Evolutionary conservation across 1,139 yeast genomes (phyloP), one percentile per base, ranked within the genome.

Genomic region (Blastobotrys aristatus): DNA sequence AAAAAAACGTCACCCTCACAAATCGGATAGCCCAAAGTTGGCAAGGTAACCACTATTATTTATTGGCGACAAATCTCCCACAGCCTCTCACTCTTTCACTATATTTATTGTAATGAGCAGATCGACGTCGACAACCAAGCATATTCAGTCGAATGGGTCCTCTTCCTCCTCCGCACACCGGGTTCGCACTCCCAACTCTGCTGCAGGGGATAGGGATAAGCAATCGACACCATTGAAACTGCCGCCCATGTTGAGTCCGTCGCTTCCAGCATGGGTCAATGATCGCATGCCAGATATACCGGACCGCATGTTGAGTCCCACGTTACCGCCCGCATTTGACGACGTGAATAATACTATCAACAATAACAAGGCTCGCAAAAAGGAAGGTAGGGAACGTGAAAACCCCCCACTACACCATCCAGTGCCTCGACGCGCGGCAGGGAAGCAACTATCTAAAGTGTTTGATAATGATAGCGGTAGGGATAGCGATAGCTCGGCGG

Each of bases 221-320:
- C 13, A 26, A 26, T 30, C 17, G 33, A 30, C 17, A 20, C 5
- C 13, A 6, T 33, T 33, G 16, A 16, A 29, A 8, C 65, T 72
- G 29, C 69, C 69, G 29, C 66, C 67, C 4, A 58, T 64, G 63
- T 56, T 65, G 42, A 63, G 67, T 45, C 69, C 69, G 7, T 63
- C 69, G 13, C 54, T 64, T 27, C 68, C 68, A 11, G 50, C 62
- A 3, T 60, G 64, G 64, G 56, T 55, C 16, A 61, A 57, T 20
- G 59, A 55, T 13, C 21, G 50, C 29, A 43, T 49, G 34, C 50
- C 46, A 4, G 43, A 44, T 36, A 46, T 46, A 17, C 67, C 66
- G 10, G 50, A 53, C 44, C 51, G 56, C 21, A 64, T 64, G 64
- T 57, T 64, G 36, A 62, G 66, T 40, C 67, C 67, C 2, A 63